Evolutionary conservation across 1,284 basidiomycete species (phyloP).

Genomic region (Heterobasidion parviporum): DNA sequence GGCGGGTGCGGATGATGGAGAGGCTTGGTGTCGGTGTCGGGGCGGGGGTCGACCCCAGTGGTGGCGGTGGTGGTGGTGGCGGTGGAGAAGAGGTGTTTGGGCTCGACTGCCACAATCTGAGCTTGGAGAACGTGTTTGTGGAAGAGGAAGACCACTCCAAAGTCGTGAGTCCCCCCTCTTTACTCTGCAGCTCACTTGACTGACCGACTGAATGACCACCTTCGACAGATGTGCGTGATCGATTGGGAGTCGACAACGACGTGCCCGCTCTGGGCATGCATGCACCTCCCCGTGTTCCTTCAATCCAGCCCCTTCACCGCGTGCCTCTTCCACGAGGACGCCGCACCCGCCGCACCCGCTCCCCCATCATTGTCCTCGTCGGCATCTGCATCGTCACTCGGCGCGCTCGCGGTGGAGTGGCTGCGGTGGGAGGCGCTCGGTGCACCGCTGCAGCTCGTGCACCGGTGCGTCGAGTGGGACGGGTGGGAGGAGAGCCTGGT

Average conservation of each 20-base stretch:
- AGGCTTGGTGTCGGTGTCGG: conserved; percentile 28
- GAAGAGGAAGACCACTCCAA: conserved; percentile 55
- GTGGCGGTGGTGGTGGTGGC: conserved; percentile 9
- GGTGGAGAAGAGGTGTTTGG: conserved; percentile 57
- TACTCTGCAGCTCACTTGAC: too few species aligned
- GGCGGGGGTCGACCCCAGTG: neutral
- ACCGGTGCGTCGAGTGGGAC: conserved; percentile 76
- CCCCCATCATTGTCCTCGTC: conserved; percentile 10
- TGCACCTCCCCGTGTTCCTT: conserved; percentile 72
- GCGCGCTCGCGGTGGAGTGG: conserved; percentile 56
- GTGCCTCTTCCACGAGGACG: conserved; percentile 57
- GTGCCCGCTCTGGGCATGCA: conserved; percentile 74
- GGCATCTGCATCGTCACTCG: conserved; percentile 17
- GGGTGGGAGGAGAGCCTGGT: conserved; percentile 80
- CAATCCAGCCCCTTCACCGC: conserved; percentile 65
- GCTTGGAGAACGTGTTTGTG: conserved; percentile 74
- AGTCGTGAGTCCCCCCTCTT: conserved; percentile 45
- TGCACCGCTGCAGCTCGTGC: conserved; percentile 58
- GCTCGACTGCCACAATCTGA: conserved; percentile 72
- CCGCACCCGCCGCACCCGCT: conserved; percentile 38
- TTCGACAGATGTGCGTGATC: conserved; percentile 63
- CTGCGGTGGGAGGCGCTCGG: conserved; percentile 60
- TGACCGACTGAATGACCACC: too few species aligned
- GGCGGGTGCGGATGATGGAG: conserved; percentile 62
- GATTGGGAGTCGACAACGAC: conserved; percentile 83